Evolutionary conservation across 305 asterid species (phyloP).

Genomic region (Fraxinus platypoda): DNA sequence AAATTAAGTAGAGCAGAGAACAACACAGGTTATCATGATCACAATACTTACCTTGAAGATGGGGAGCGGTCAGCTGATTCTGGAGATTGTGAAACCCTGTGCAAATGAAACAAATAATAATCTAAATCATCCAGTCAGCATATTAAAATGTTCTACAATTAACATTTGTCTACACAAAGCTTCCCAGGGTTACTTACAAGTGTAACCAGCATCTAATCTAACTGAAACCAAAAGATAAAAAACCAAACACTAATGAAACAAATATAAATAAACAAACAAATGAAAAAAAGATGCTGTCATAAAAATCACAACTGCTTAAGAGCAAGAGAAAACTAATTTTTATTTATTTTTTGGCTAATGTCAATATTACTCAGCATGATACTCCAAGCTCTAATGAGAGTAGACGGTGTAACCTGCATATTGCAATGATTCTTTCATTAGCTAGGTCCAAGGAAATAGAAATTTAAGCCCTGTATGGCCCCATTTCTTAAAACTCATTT

Average conservation of each 20-base stretch:
- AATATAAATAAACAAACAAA: background rate
- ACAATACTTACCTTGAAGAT: background rate
- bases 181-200: background rate
- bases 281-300: background rate
- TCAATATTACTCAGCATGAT: background rate
- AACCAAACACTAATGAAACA: background rate
- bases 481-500: background rate
- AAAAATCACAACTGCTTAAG: background rate
- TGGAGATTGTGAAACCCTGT: background rate
- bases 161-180: background rate
- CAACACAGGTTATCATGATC: background rate
- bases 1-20: background rate
- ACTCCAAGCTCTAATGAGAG: background rate
- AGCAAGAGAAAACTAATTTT: background rate
- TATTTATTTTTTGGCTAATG: background rate
- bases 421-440: background rate
- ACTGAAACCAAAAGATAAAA: background rate
- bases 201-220: background rate
- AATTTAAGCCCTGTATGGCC: background rate
- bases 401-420: background rate
- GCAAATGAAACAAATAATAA: background rate
- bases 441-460: slow-evolving; percentile 2
- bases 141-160: background rate
- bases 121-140: background rate
- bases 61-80: background rate